Conservation (phyloP, 768 basidiomycete genomes). For the Boletus edulis region DNA sequence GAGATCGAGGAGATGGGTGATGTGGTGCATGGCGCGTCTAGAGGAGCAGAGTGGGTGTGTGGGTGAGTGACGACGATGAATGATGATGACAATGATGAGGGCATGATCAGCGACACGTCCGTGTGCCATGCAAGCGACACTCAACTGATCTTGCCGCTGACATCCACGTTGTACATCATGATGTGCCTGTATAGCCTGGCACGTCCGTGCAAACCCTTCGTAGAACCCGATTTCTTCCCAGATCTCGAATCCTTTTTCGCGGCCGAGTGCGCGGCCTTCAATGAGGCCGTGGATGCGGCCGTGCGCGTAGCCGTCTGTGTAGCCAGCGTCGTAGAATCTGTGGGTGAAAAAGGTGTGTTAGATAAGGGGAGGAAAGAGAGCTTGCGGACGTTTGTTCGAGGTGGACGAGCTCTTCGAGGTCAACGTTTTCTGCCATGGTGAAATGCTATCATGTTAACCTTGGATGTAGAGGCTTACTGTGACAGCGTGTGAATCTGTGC, state of each 20-base stretch:
- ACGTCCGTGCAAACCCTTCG: constrained; percentile 77
- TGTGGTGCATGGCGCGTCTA: constrained; percentile 63
- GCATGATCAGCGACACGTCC: too few species aligned
- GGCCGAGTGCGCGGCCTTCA: constrained; percentile 86
- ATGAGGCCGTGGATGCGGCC: constrained; percentile 88
- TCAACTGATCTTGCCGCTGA: constrained; percentile 8
- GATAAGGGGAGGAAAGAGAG: neutral
- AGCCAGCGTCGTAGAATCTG: constrained; percentile 82
- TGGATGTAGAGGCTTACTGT: too few species aligned
- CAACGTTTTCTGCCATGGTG: constrained; percentile 34
- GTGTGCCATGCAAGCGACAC: neutral
- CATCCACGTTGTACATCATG: constrained; percentile 29
- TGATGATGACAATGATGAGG: too few species aligned
- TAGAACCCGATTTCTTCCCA: constrained; percentile 98
- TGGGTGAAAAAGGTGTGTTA: neutral
- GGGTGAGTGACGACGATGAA: too few species aligned
- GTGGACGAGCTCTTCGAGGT: constrained; percentile 58
- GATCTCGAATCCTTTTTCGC: constrained; percentile 90
- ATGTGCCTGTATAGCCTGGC: constrained; percentile 46
- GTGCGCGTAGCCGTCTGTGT: constrained; percentile 75
- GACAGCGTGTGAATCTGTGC: too few species aligned
- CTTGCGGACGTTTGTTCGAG: constrained; percentile 59
- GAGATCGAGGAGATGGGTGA: constrained; percentile 65
- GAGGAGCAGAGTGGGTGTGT: neutral
- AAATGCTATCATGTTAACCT: too few species aligned